These are phyloP conservation scores for Fusarium fujikuroi DNA, from an alignment of 2,329 filamentous ascomycete genomes.

Conservation along the genomic window DNA sequence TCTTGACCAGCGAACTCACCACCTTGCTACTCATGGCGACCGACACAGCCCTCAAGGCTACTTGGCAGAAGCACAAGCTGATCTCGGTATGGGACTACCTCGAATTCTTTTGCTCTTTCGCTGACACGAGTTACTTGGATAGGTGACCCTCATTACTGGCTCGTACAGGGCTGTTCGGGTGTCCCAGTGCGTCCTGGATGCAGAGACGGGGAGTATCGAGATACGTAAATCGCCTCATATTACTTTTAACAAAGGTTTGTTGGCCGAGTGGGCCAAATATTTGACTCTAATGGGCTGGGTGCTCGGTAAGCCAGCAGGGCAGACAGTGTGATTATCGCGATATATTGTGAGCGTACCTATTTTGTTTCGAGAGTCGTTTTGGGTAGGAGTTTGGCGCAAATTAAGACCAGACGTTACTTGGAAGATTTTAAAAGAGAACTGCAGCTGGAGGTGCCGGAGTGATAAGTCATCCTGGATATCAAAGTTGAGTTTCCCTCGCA, in stretches of 20 bases:
- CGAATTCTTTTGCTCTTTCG: not conserved
- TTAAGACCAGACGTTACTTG: not conserved
- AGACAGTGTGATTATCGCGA: not conserved
- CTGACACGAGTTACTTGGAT: not conserved
- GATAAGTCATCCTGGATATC: no score
- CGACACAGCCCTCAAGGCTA: not conserved
- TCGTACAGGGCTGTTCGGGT: not conserved
- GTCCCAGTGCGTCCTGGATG: not conserved
- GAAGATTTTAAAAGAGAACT: not conserved
- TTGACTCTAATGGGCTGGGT: not conserved
- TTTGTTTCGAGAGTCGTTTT: not conserved
- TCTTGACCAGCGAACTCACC: not conserved
- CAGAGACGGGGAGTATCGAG: not conserved
- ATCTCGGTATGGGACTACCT: not conserved
- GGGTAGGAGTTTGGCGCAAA: not conserved
- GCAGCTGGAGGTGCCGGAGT: not conserved
- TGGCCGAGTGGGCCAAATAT: not conserved
- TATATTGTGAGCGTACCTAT: no score
- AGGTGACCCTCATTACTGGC: not conserved
- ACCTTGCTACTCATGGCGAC: rapidly evolving
- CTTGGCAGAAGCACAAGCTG: not conserved
- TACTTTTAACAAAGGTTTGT: not conserved
- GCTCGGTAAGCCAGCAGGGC: not conserved
- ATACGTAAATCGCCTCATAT: not conserved
- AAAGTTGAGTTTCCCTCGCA: not conserved